These are phyloP conservation scores for Amyloporia xantha DNA, from an alignment of 768 basidiomycete genomes.

Conservation along the genomic window DNA sequence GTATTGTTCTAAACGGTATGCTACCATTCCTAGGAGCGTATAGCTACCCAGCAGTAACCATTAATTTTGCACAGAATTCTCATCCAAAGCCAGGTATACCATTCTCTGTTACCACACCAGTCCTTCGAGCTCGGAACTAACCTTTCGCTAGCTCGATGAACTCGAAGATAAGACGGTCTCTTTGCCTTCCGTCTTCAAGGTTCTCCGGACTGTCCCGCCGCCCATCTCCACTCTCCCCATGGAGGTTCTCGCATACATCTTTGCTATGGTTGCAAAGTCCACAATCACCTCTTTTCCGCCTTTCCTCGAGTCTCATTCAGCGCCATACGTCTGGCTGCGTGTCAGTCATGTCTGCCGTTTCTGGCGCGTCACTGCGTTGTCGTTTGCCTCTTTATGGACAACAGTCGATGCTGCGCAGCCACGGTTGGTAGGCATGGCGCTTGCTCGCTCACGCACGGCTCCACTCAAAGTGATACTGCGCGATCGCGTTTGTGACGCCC, in stretches of 20 bases:
- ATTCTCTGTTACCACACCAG: no score
- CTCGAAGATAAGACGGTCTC: no score
- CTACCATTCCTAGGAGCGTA: no score
- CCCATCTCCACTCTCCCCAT: conserved; percentile 1
- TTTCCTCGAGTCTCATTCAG: background rate
- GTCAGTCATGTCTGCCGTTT: conserved; percentile 8
- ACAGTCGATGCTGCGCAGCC: background rate
- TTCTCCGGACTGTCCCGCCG: no score
- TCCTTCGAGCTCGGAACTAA: no score
- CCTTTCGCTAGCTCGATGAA: no score
- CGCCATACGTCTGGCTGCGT: background rate
- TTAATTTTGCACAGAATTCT: no score
- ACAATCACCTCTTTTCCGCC: background rate
- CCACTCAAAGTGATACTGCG: conserved; percentile 2
- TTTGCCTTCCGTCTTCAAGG: no score
- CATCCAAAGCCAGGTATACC: no score
- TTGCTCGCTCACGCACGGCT: background rate
- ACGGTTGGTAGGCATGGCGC: background rate
- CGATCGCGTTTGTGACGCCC: background rate
- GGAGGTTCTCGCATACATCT: conserved; percentile 6
- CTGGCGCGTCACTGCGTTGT: conserved; percentile 7
- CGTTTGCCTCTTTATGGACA: conserved; percentile 8
- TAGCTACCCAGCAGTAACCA: no score
- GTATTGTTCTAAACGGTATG: no score
- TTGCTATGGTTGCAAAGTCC: background rate